A percentile compares a stretch with the other conserved stretches of the same genome.
Conservation (phyloP, 768 basidiomycete genomes). For the Punctularia strigosozonata region DNA sequence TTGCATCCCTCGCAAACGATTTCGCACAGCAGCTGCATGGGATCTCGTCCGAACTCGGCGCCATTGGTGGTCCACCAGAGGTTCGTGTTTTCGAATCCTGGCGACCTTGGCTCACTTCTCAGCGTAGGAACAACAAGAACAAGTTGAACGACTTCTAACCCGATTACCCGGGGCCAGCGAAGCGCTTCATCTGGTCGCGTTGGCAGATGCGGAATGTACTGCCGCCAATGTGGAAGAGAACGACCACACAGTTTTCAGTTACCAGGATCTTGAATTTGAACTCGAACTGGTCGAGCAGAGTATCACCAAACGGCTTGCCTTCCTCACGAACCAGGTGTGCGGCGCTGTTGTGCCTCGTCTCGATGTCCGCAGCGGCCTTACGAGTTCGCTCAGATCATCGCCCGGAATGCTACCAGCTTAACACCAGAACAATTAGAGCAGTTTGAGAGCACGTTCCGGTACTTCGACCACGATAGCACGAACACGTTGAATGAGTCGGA, state of each 20-base stretch:
- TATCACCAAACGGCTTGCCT: slow-evolving; percentile 82
- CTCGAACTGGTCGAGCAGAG: slow-evolving; percentile 71
- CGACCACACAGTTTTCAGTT: slow-evolving; percentile 86
- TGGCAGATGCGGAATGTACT: slow-evolving; percentile 64
- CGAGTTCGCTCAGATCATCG: slow-evolving; percentile 57
- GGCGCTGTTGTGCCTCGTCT: neutral
- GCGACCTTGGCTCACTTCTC: neutral
- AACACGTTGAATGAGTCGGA: slow-evolving; percentile 80
- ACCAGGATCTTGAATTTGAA: slow-evolving; percentile 85
- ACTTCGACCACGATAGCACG: slow-evolving; percentile 89
- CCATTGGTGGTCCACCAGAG: slow-evolving; percentile 68
- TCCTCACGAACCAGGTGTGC: slow-evolving; percentile 89
- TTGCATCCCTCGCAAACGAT: slow-evolving; percentile 66
- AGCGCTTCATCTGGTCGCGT: slow-evolving; percentile 37
- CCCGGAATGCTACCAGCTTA: slow-evolving; percentile 86
- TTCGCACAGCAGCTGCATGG: slow-evolving; percentile 57
- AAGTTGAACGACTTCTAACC: slow-evolving; percentile 50
- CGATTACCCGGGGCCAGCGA: slow-evolving; percentile 57
- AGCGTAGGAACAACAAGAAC: slow-evolving; percentile 62
- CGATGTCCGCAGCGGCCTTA: neutral
- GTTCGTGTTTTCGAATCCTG: slow-evolving; percentile 21
- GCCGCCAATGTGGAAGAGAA: slow-evolving; percentile 95
- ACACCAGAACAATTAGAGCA: slow-evolving; percentile 95
- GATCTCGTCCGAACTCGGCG: slow-evolving; percentile 62
- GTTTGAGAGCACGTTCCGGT: slow-evolving; percentile 94